Conservation (phyloP, 257 asterid species). For the Ocimum tenuiflorum region DNA sequence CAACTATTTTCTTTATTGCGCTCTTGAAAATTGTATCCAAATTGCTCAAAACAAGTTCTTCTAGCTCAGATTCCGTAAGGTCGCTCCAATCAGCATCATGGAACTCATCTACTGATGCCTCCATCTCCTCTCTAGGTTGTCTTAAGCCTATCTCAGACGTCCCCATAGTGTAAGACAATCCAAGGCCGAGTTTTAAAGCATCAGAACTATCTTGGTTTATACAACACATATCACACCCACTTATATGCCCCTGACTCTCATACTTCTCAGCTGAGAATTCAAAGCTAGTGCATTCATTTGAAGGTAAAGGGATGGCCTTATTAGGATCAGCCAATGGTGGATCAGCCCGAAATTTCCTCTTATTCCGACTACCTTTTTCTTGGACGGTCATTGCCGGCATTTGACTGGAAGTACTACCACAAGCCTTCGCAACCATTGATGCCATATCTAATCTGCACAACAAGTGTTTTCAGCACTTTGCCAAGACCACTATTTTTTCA, state of each 20-base stretch:
- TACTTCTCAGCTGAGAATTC: slow-evolving; percentile 74
- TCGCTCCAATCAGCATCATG: slow-evolving; percentile 92
- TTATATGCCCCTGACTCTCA: slow-evolving; percentile 39
- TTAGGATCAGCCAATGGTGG: slow-evolving; percentile 55
- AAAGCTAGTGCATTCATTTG: slow-evolving; percentile 52
- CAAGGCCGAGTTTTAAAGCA: slow-evolving; percentile 69
- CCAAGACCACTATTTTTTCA: slow-evolving; percentile 21
- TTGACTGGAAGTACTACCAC: slow-evolving; percentile 58
- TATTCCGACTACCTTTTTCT: slow-evolving; percentile 85
- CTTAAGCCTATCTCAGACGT: slow-evolving; percentile 40
- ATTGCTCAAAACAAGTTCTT: slow-evolving; percentile 67
- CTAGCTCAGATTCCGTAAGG: slow-evolving; percentile 77
- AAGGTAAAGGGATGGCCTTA: slow-evolving; percentile 49
- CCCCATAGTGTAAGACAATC: slow-evolving; percentile 57
- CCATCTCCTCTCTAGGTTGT: slow-evolving; percentile 41
- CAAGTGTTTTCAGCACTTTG: slow-evolving; percentile 22
- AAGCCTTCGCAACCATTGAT: slow-evolving; percentile 65
- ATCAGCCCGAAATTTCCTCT: slow-evolving; percentile 91
- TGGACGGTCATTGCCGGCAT: slow-evolving; percentile 51
- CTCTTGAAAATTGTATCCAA: slow-evolving; percentile 73
- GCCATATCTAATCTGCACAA: slow-evolving; percentile 64
- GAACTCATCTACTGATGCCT: slow-evolving; percentile 40
- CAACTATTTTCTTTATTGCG: slow-evolving; percentile 70
- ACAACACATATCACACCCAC: slow-evolving; percentile 55
- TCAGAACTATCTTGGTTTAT: slow-evolving; percentile 45